A percentile compares a stretch with the other conserved stretches of the same genome.
These are phyloP conservation scores for Microthlaspi erraticum DNA, from an alignment of 345 rosid genomes.

Conservation along the genomic window DNA sequence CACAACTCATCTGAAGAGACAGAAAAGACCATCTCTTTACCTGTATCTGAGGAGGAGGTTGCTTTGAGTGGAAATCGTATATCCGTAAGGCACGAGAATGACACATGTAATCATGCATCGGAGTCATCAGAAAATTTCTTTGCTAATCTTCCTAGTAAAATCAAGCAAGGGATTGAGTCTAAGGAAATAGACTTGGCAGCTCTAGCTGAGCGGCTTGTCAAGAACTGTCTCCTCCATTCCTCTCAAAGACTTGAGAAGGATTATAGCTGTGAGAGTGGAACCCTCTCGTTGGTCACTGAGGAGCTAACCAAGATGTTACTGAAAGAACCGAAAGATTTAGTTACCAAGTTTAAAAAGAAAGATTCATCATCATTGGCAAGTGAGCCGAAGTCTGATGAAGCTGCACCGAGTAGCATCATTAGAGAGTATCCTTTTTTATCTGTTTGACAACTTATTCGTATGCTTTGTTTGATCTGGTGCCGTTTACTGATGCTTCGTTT, in stretches of 20 bases:
- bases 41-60: slow-evolving; percentile 66
- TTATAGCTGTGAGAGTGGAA: slow-evolving; percentile 48
- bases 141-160: slow-evolving; percentile 59
- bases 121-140: slow-evolving; percentile 70
- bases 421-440: slow-evolving; percentile 78
- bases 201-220: slow-evolving; percentile 82
- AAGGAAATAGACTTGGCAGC: slow-evolving; percentile 77
- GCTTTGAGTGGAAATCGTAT: slow-evolving; percentile 52
- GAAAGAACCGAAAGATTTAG: slow-evolving; percentile 75
- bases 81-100: slow-evolving; percentile 62
- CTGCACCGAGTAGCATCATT: slow-evolving; percentile 50
- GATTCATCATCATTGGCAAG: slow-evolving; percentile 45
- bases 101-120: slow-evolving; percentile 44
- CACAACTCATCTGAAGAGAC: slow-evolving; percentile 51
- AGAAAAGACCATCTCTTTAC: slow-evolving; percentile 56
- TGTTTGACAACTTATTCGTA: slow-evolving; percentile 16
- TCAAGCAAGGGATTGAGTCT: slow-evolving; percentile 73
- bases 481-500: slow-evolving; percentile 23
- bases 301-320: slow-evolving; percentile 65
- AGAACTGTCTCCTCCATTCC: slow-evolving; percentile 61
- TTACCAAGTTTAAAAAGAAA: slow-evolving; percentile 49
- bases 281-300: slow-evolving; percentile 47
- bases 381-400: slow-evolving; percentile 43
- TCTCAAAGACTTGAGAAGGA: slow-evolving; percentile 58
- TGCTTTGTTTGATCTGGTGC: slow-evolving; percentile 33